Evolutionary conservation across 1,139 yeast genomes (phyloP), one percentile per base, ranked within the genome.

Genomic region (Diutina neorugosa): DNA sequence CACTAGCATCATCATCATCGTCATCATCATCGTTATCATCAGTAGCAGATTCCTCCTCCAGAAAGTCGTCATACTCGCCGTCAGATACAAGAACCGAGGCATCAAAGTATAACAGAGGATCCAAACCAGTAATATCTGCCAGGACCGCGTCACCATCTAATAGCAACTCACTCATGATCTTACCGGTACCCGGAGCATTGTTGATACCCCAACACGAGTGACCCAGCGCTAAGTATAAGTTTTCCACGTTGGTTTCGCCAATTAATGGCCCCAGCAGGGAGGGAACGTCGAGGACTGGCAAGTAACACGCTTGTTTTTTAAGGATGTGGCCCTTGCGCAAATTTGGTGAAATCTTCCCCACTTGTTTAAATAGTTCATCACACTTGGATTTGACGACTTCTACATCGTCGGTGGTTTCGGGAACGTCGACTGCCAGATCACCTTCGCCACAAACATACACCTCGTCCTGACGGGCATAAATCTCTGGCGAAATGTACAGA

Each of bases 181-280:
- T 84, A 19, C 98, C 98, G 0, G 98, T 90, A 3, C 88, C 98
- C 1, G 98, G 98, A 0, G 97, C 97, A 67, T 93, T 91, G 68
- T 93, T 93, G 58, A 93, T 93, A 23, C 98, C 98, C 98, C 98
- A 93, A 69, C 98, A 93, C 20, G 96, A 85, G 67, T 93, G 98
- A 1, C 98, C 98, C 19, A 94, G 81, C 2, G 97, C 96, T 56
- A 93, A 69, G 61, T 72, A 87, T 57, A 93, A 70, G 58, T 84
- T 84, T 27, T 78, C 81, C 19, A 89, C 93, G 62, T 90, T 89
- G 0, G 98, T 91, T 62, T 87, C 91, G 51, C 98, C 98, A 58
- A 93, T 84, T 55, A 93, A 74, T 0, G 98, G 98, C 3, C 98
- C 98, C 4, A 94, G 82, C 52, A 90, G 82, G 3, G 94, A 84